Evolutionary conservation across 2,329 filamentous ascomycete genomes (phyloP).

Genomic region (Fusarium torreyae): DNA sequence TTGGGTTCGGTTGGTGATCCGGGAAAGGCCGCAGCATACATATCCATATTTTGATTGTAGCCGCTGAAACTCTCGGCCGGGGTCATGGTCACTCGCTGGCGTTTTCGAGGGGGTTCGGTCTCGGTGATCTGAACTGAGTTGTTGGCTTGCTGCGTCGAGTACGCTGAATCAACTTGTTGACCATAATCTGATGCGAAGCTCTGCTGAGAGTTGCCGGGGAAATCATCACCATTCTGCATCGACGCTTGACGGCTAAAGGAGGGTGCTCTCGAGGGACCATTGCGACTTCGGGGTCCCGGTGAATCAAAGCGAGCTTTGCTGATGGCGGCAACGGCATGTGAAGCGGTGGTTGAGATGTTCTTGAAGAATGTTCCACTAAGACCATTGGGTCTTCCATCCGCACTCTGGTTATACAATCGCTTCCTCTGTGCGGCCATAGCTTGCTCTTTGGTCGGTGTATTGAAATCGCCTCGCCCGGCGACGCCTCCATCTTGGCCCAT

Average conservation of each 20-base stretch:
- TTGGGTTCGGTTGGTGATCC: slow-evolving; percentile 85
- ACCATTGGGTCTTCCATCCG: slow-evolving; percentile 77
- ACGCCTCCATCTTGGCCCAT: slow-evolving; percentile 82
- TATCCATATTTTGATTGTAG: slow-evolving; percentile 64
- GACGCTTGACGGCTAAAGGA: slow-evolving; percentile 81
- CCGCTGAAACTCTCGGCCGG: slow-evolving; percentile 72
- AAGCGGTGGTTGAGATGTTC: slow-evolving; percentile 94
- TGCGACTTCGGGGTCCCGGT: slow-evolving; percentile 77
- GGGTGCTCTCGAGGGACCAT: slow-evolving; percentile 75
- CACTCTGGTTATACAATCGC: slow-evolving; percentile 81
- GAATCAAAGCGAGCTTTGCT: slow-evolving; percentile 97
- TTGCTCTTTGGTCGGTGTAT: slow-evolving; percentile 98
- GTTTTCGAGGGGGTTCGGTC: slow-evolving; percentile 85
- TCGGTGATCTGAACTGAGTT: slow-evolving; percentile 59
- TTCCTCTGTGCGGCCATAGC: slow-evolving; percentile 97
- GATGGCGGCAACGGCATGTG: slow-evolving; percentile 93
- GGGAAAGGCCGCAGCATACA: slow-evolving; percentile 66
- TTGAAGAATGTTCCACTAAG: slow-evolving; percentile 93
- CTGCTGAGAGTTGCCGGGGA: slow-evolving; percentile 85
- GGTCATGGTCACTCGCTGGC: slow-evolving; percentile 72
- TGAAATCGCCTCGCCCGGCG: slow-evolving; percentile 81
- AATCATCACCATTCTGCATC: slow-evolving; percentile 78
- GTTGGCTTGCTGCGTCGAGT: slow-evolving; percentile 71
- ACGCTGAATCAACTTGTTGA: slow-evolving; percentile 79
- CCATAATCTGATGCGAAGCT: slow-evolving; percentile 84